phyloP scores from a whole-genome alignment of 106 monocot species.

The Phalaenopsis aphrodite region DNA sequence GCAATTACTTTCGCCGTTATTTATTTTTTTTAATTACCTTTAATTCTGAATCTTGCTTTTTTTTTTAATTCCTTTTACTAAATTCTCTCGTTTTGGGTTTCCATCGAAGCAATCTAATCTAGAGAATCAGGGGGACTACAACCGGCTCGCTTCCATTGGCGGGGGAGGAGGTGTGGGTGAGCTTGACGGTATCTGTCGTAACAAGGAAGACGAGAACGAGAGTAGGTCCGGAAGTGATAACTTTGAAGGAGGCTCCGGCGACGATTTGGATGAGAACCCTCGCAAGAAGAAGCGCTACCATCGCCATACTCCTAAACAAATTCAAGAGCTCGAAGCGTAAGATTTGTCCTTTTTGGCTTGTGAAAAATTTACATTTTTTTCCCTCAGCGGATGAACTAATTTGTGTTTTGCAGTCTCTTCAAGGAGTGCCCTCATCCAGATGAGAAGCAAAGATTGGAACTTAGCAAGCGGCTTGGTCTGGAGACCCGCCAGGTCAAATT shows the following conservation, averaged over 20 bases:
- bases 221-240: constrained; percentile 80
- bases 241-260: constrained; percentile 70
- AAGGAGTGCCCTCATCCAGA: constrained; percentile 63
- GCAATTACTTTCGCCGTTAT: not conserved
- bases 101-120: constrained; percentile 2
- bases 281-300: constrained; percentile 75
- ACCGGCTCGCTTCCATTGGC: not conserved
- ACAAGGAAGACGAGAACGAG: constrained; percentile 63
- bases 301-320: constrained; percentile 79
- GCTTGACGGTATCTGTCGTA: constrained; percentile 1
- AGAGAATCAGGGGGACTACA: constrained; percentile 11
- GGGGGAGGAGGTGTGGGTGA: not conserved
- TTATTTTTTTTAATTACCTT: not conserved
- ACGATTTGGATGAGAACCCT: constrained; percentile 55
- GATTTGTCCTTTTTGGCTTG: not conserved
- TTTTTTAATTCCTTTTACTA: not conserved
- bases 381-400: not conserved
- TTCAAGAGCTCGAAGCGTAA: constrained; percentile 25
- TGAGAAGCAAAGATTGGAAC: constrained; percentile 51
- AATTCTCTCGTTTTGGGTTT: not conserved
- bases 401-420: constrained; percentile 22
- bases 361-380: not conserved
- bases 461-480: constrained; percentile 31
- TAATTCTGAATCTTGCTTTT: not conserved
- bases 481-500: constrained; percentile 61